Conservation (phyloP, 345 rosid species). For the Ceriops zippeliana region DNA sequence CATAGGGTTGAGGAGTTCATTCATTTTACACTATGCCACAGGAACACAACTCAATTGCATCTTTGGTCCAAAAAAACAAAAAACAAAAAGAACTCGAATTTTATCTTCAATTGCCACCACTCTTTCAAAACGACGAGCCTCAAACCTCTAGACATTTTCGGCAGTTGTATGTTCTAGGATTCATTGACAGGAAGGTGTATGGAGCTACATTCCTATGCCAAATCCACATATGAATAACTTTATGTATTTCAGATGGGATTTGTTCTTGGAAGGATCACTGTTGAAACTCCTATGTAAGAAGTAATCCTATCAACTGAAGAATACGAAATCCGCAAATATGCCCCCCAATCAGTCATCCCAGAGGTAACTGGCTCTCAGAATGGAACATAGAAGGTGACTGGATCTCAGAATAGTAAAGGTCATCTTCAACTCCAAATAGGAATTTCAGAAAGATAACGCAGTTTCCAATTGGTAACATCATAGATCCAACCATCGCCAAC, state of each 20-base stretch:
- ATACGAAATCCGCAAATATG: constrained; percentile 74
- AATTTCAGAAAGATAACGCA: constrained; percentile 19
- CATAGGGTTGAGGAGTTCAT: too few species aligned
- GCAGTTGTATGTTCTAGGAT: not conserved
- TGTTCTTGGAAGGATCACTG: constrained; percentile 65
- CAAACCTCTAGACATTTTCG: not conserved
- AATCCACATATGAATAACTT: not conserved
- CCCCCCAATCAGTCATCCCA: constrained; percentile 59
- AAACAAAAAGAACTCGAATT: too few species aligned
- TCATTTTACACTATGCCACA: too few species aligned
- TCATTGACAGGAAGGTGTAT: not conserved
- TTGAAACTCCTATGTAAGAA: constrained; percentile 66
- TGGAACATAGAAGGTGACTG: not conserved
- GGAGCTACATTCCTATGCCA: too few species aligned
- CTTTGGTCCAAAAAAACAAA: too few species aligned
- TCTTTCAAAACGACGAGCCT: not conserved
- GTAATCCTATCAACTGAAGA: constrained; percentile 40
- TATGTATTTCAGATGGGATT: constrained; percentile 48
- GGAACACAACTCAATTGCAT: too few species aligned
- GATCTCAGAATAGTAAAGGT: constrained; percentile 7
- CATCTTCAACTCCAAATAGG: constrained; percentile 11
- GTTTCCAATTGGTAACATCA: constrained; percentile 11
- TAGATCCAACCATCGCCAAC: not conserved
- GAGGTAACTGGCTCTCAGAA: constrained; percentile 38
- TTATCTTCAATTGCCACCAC: constrained; percentile 16